Conservation (phyloP, 176 grass and related monocot genomes). For the Oryza glaberrima region DNA sequence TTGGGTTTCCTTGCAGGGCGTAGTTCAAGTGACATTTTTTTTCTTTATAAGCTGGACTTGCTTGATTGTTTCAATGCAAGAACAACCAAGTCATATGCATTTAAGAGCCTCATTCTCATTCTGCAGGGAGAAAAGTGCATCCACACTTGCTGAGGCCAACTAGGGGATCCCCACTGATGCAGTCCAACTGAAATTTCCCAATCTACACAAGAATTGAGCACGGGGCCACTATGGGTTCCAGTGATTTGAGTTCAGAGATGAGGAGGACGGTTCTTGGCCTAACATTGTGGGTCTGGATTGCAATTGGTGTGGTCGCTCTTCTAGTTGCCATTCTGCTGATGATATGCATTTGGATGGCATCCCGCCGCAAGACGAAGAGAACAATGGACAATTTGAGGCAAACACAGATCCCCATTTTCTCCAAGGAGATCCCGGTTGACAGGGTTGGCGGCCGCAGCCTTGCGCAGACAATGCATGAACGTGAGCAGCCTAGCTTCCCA, state of each 20-base stretch:
- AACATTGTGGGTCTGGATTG: conserved; percentile 84
- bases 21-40: neutral
- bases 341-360: conserved; percentile 78
- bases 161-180: conserved; percentile 26
- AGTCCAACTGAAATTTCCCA: neutral
- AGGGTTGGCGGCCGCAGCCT: conserved; percentile 69
- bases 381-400: conserved; percentile 58
- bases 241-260: conserved; percentile 59
- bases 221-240: conserved; percentile 45
- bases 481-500: conserved; percentile 54
- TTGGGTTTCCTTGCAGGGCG: neutral
- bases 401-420: conserved; percentile 91
- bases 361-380: conserved; percentile 62
- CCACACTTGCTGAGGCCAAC: conserved; percentile 39
- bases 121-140: conserved; percentile 39
- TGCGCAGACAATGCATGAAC: conserved; percentile 70
- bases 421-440: conserved; percentile 94
- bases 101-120: conserved; percentile 17
- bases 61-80: neutral
- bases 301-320: conserved; percentile 68
- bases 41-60: neutral
- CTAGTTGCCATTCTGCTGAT: conserved; percentile 79
- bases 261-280: conserved; percentile 71
- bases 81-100: neutral
- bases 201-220: conserved; percentile 25